These are phyloP conservation scores for Aschersonia sp. DNA, from an alignment of 2,329 filamentous ascomycete genomes.

Conservation along the genomic window DNA sequence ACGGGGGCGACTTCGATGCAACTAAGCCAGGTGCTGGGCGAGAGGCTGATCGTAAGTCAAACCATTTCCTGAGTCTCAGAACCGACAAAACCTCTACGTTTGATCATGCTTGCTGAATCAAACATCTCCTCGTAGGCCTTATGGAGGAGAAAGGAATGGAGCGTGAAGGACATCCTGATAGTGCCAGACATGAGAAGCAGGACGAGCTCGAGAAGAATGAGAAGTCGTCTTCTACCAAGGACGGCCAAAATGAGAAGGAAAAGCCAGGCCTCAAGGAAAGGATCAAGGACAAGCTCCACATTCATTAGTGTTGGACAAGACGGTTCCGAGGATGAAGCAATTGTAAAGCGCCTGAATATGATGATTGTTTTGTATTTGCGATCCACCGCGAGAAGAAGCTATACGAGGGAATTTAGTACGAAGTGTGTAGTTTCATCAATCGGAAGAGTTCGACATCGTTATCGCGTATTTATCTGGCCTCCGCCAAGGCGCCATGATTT, in stretches of 20 bases:
- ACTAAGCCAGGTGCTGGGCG: constrained; percentile 46
- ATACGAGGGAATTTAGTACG: too few relatives aligned
- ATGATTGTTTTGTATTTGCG: too few relatives aligned
- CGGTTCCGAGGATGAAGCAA: neutral
- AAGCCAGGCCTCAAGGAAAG: constrained; percentile 45
- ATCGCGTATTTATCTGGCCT: too few relatives aligned
- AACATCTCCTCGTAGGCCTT: constrained; percentile 10
- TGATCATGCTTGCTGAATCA: too few relatives aligned
- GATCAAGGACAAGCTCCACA: constrained; percentile 56
- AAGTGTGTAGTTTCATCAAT: too few relatives aligned
- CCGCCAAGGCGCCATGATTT: neutral
- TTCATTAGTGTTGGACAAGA: constrained; percentile 12
- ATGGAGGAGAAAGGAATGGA: constrained; percentile 19
- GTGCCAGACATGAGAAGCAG: neutral
- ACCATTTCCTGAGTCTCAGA: too few relatives aligned
- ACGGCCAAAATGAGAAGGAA: constrained; percentile 14
- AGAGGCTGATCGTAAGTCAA: constrained; percentile 45
- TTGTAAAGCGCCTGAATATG: too few relatives aligned
- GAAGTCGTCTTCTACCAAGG: neutral
- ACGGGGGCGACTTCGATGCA: constrained; percentile 56
- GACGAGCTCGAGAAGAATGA: neutral
- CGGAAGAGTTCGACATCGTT: too few relatives aligned
- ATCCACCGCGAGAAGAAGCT: too few relatives aligned
- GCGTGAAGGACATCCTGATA: constrained; percentile 4
- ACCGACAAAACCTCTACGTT: too few relatives aligned